Percentiles rank a stretch among this genome's conserved stretches.
These are phyloP conservation scores for Leishmania aethiopica DNA, from an alignment of 208 protist species.

Conservation along the genomic window DNA sequence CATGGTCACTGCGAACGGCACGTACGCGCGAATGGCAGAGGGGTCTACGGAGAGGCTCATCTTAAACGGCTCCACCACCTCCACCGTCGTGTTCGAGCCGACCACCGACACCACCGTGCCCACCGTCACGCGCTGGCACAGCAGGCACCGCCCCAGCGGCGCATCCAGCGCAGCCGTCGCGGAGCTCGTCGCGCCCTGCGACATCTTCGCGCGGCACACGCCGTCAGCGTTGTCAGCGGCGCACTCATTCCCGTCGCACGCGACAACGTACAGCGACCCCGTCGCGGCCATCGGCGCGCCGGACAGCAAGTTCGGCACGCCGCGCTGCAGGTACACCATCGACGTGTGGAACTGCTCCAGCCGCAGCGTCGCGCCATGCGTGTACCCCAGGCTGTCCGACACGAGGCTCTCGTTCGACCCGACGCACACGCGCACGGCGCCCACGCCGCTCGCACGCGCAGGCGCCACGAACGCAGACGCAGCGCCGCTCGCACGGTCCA, in stretches of 20 bases:
- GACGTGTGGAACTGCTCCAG: conserved; percentile 36
- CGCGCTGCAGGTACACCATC: conserved; percentile 41
- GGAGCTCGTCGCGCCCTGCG: conserved; percentile 4
- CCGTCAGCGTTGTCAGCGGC: conserved; percentile 17
- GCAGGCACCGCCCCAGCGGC: conserved; percentile 41
- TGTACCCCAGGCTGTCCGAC: conserved; percentile 29
- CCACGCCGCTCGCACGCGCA: conserved; percentile 3
- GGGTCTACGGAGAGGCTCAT: conserved; percentile 32
- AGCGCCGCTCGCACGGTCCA: conserved; percentile 20
- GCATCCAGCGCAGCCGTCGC: conserved; percentile 14
- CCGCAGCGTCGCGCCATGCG: conserved; percentile 29
- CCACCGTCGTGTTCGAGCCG: conserved; percentile 37
- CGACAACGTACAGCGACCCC: conserved; percentile 11
- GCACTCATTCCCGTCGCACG: conserved; percentile 29
- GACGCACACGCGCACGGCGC: conserved; percentile 26
- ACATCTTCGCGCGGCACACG: conserved; percentile 11
- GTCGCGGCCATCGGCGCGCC: conserved; percentile 24
- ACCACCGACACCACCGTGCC: conserved; percentile 13
- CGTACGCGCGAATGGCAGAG: conserved; percentile 37
- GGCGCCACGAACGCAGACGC: conserved; percentile 30
- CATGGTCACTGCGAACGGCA: conserved; percentile 35
- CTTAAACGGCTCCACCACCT: conserved; percentile 40
- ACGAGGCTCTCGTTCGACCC: conserved; percentile 13
- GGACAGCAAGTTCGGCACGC: conserved; percentile 34
- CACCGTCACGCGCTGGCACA: conserved; percentile 49